Evolutionary conservation across 1,284 basidiomycete species (phyloP), one percentile per base, ranked within the genome.

Genomic region (Leccinum pachyderme): DNA sequence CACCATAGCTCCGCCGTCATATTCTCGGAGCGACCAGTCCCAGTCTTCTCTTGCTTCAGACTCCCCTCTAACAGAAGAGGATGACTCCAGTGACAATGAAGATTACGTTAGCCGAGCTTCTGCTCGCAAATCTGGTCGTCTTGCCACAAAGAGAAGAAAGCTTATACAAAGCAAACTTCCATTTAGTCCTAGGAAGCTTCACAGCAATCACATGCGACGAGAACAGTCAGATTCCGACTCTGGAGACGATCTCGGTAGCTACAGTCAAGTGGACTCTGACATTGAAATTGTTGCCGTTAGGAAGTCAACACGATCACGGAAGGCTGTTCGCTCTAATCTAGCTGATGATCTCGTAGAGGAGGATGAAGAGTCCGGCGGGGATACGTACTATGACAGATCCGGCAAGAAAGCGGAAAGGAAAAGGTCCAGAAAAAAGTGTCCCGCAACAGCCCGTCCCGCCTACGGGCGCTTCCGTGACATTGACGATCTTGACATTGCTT

Each of bases 391-490:
- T 64, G 65, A 62, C 12, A 68, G 49, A 54, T 57, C 56, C 22
- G 53, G 55, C 22, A 63, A 60, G 15, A 57, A 39, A 54, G 57
- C 37, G 4, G 22, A 31, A 25, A 48, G 62, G 58, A 58, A 62
- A 52, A 35, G 59, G 61, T 57, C 56, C 53, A 63, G 66, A 59
- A 72, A 72, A 69, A 72, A 63, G 53, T 78, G 75, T 24, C 66
- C 70, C 18, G 77, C 75, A 62, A 73, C 71, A 5, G 73, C 80
- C 7, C 78, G 78, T 13, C 82, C 87, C 52, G 82, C 81, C 2
- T 90, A 90, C 66, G 89, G 89, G 15, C 73, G 77, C 64, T 77
- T 91, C 62, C 84, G 86, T 48, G 66, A 75, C 32, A 74, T 89
- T 24, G 75, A 64, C 1, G 82, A 86, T 57, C 70, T 87, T 18